Evolutionary conservation across 768 basidiomycete genomes (phyloP), one percentile per base, ranked within the genome.

Genomic region (Fomitopsis pulvina): DNA sequence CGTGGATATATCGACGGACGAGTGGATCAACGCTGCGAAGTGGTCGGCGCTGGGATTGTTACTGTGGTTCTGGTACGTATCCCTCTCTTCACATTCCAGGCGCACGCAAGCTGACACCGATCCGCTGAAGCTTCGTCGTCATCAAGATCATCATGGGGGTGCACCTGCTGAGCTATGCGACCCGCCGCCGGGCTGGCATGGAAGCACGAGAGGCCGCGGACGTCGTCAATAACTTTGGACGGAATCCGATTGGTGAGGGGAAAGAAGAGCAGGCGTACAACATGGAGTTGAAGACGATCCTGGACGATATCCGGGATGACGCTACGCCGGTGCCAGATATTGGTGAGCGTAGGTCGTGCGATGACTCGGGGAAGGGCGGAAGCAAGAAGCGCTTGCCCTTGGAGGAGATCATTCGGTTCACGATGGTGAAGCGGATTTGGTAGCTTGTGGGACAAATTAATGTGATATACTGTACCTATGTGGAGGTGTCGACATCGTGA

Each of bases 391-490:
- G 82, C 41, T 75, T 89, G 50, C 79, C 80, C 51, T 66, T 97
- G 44, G 92, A 96, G 63, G 91, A 95, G 61, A 76, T 97, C 43
- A 95, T 91, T 28, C 68, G 93, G 48, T 97, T 88, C 72, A 95
- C 92, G 18, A 97, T 97, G 93, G 87, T 95, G 41, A 95, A 95
- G 63, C 75, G 90, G 46, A 94, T 95, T 40, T 94, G 80, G 79
- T 84, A 55, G 29, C 8, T 27, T 34, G n/a, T 7, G 29, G 6
- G 39, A 26, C 29, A 3, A 21, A 47, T 34, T 21, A 28, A 21
- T 6, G n/a, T 12, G 12, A 4, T 2, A 30, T 18, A 7, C 24
- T 28, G 4, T 46, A 27, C 12, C 42, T 28, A 16, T 18, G 34
- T 16, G 14, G 6, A 6, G 4, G 14, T 18, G 34, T 6, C 34